Conservation (phyloP, 2,329 filamentous ascomycete species). For the Alternaria ventricosa region DNA sequence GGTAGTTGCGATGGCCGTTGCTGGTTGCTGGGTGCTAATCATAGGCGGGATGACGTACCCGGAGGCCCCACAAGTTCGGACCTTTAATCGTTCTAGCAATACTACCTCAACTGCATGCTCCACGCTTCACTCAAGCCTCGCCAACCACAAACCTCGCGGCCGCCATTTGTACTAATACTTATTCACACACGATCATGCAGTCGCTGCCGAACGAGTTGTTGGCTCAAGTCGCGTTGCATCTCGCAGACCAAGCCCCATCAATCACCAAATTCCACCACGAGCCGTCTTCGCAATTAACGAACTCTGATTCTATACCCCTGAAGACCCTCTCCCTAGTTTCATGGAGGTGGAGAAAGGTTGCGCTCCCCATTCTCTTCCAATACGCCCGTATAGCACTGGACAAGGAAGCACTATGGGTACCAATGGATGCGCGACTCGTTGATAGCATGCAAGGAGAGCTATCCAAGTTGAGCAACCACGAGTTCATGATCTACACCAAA, state of each 20-base stretch:
- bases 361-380: constrained; percentile 42
- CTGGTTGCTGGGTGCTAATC: neutral
- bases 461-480: constrained; percentile 40
- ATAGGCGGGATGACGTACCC: neutral
- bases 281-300: constrained; percentile 35
- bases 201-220: constrained; percentile 46
- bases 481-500: constrained; percentile 41
- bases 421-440: constrained; percentile 41
- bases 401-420: constrained; percentile 40
- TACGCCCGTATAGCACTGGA: constrained; percentile 37
- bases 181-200: constrained; percentile 20
- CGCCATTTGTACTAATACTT: neutral
- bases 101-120: neutral
- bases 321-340: constrained; percentile 44
- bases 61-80: neutral
- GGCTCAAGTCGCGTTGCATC: constrained; percentile 41
- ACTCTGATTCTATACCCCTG: constrained; percentile 27
- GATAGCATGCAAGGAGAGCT: constrained; percentile 44
- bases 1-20: neutral
- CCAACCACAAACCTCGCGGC: neutral
- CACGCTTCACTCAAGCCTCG: neutral
- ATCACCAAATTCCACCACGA: constrained; percentile 41
- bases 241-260: constrained; percentile 42
- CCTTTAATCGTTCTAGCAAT: neutral
- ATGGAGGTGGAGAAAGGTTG: constrained; percentile 40